Conservation (phyloP, 176 grass and related monocot genomes). For the Triticum monococcum region DNA sequence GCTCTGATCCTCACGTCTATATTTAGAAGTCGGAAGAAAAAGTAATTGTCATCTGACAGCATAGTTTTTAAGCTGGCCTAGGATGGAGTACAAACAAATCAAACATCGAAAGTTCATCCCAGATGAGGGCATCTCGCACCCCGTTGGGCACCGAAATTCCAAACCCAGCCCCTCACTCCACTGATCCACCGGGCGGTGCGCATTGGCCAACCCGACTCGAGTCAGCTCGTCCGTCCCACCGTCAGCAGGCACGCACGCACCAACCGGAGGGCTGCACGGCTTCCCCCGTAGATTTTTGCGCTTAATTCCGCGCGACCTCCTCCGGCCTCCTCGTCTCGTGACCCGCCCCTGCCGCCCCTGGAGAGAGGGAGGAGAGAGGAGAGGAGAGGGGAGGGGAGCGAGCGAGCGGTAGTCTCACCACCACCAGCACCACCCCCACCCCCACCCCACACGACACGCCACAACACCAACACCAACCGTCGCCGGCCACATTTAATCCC, state of each 20-base stretch:
- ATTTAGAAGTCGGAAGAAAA: too few relatives aligned
- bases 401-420: constrained; percentile 8
- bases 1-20: too few relatives aligned
- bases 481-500: constrained; percentile 45
- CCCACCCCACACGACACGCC: constrained; percentile 20
- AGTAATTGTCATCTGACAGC: too few relatives aligned
- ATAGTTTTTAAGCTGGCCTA: background rate
- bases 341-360: background rate
- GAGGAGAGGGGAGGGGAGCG: too few relatives aligned
- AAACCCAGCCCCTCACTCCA: constrained; percentile 23
- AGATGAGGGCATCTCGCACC: background rate
- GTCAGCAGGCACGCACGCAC: constrained; percentile 26
- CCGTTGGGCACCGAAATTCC: background rate
- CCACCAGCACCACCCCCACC: background rate
- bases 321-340: background rate
- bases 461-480: constrained; percentile 39
- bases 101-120: background rate
- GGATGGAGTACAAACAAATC: background rate
- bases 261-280: background rate
- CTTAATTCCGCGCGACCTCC: background rate
- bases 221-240: background rate
- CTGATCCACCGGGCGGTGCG: background rate
- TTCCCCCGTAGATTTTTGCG: background rate
- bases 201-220: constrained; percentile 3
- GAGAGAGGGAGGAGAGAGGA: background rate